Evolutionary conservation across 225 moss, liverwort and hornwort genomes (phyloP), one percentile per base, ranked within the genome.

Genomic region (Physcomitrellopsis africana): DNA sequence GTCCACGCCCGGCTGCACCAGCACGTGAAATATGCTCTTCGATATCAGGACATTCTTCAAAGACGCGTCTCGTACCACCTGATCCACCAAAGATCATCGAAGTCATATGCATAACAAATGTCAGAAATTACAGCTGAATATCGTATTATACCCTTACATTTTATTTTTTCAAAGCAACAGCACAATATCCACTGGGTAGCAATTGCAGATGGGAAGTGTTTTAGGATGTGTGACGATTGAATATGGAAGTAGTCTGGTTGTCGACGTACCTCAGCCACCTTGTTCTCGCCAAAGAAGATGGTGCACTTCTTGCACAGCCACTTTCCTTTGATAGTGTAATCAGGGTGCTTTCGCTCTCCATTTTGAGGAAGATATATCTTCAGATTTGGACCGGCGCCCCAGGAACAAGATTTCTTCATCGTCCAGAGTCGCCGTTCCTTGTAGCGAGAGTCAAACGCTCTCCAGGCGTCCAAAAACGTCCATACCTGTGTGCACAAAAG

Each of bases 1-100:
- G 69, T 86, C 86, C 8, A 86, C 86, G 18, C 86, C 75, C 2
- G 83, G 86, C 41, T 86, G 72, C 48, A 86, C 83, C 51, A 60
- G 45, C 48, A 83, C 83, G 48, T 83, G 74, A 55, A 83, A 86
- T 26, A 83, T 80, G 72, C 83, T 86, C 65, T 86, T 86, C 16
- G 0, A 0, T 0, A 44, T 53, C 53, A 83, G 7, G 9, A 86
- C 0, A 3, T 83, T 83, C 72, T 72, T 77, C 77, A 83, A 63
- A 0, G 86, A 86, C 12, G 48, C 80, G 12, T 86, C 78, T 18
- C 86, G 83, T 8, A 71, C 78, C 68, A 86, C 83, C 86, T 82
- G 69, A 56, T 45, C 46, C 14, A 66, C 43, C 51, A 44, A 65
- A 65, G 14, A 65, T n/a, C 58, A 22, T 11, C 32, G 11, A 32